Percentiles rank a stretch among this genome's conserved stretches.
These are phyloP conservation scores for Camellia oleifera DNA, from an alignment of 179 eudicot species.

Conservation along the genomic window DNA sequence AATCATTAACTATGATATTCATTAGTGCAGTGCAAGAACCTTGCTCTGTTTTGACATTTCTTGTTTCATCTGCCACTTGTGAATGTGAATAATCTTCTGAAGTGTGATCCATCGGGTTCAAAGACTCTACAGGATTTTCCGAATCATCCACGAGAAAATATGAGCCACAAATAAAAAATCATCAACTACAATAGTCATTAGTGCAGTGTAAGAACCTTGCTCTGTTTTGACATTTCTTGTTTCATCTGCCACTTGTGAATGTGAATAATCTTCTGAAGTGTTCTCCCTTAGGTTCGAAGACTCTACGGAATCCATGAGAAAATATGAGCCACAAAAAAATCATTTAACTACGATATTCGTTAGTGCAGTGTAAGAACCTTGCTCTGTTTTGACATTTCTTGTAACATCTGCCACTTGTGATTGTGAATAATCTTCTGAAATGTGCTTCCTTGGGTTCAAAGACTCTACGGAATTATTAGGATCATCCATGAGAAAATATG, in stretches of 20 bases:
- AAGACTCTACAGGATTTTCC: constrained; percentile 13
- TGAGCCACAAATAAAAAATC: not conserved
- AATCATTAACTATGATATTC: too few relatives aligned
- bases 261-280: too few relatives aligned
- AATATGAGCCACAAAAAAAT: too few relatives aligned
- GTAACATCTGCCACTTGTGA: constrained; percentile 18
- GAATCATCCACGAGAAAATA: constrained; percentile 16
- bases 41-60: constrained; percentile 13
- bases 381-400: constrained; percentile 15
- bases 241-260: too few relatives aligned
- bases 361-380: not conserved
- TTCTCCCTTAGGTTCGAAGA: too few relatives aligned
- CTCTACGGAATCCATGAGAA: too few relatives aligned
- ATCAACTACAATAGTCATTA: too few relatives aligned
- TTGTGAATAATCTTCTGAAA: constrained; percentile 7
- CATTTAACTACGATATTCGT: too few relatives aligned
- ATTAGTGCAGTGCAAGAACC: not conserved
- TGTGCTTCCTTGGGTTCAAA: constrained; percentile 15
- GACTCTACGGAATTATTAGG: constrained; percentile 12
- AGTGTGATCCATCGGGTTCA: constrained; percentile 11
- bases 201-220: too few relatives aligned
- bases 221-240: too few relatives aligned
- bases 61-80: constrained; percentile 17
- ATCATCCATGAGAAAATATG: constrained; percentile 19
- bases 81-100: constrained; percentile 14